These are phyloP conservation scores for Sugiyamaella mastotermitis DNA, from an alignment of 805 yeast genomes.

Conservation along the genomic window DNA sequence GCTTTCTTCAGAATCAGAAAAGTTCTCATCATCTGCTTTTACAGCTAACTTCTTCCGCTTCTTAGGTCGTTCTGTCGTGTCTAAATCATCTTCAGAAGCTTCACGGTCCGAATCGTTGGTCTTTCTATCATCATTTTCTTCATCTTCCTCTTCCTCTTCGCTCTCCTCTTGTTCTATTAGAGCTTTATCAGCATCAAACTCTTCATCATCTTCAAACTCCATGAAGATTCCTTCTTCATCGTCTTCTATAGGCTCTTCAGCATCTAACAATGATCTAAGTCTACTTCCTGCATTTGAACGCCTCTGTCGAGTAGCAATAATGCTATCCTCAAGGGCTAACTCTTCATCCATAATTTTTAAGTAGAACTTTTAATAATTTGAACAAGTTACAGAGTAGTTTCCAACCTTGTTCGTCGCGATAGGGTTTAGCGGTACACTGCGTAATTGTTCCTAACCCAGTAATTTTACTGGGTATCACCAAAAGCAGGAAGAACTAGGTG, in stretches of 20 bases:
- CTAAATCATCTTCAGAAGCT: constrained; percentile 16
- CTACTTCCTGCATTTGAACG: constrained; percentile 90
- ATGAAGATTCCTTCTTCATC: constrained; percentile 58
- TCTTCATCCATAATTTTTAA: constrained; percentile 9
- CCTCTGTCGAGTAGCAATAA: constrained; percentile 68
- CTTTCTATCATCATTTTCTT: constrained; percentile 13
- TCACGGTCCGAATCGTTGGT: constrained; percentile 13
- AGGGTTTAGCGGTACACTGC: no score
- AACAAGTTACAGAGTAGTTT: no score
- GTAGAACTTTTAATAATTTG: no score
- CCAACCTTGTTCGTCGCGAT: no score
- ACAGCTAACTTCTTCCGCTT: constrained; percentile 12
- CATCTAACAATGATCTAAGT: constrained; percentile 61
- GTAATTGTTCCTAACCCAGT: no score
- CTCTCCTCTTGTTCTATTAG: constrained; percentile 20
- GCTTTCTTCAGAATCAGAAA: constrained; percentile 44
- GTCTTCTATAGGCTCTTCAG: constrained; percentile 54
- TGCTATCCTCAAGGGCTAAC: constrained; percentile 40
- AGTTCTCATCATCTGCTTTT: constrained; percentile 39
- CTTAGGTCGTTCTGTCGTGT: constrained; percentile 7
- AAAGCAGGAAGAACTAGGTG: no score
- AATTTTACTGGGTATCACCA: no score
- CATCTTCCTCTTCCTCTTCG: constrained; percentile 20
- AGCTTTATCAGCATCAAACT: constrained; percentile 30
- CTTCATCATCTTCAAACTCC: constrained; percentile 37